These are phyloP conservation scores for Phytopythium montanum DNA, from an alignment of 352 stramenopile genomes.

Conservation along the genomic window DNA sequence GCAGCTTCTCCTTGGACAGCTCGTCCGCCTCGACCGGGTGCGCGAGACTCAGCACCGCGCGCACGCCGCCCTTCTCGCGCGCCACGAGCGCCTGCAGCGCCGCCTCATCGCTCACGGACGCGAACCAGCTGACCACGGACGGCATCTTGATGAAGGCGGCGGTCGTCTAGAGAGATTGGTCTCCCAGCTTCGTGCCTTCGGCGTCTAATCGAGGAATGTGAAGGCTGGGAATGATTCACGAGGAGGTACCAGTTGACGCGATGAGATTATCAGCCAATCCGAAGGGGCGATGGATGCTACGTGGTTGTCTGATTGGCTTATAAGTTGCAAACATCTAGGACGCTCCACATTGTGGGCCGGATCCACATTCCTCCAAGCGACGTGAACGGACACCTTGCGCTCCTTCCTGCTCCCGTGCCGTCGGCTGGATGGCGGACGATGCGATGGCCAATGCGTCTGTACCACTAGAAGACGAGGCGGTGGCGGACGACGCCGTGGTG, in stretches of 20 bases:
- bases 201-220: not conserved
- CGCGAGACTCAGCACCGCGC: slow-evolving; percentile 15
- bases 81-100: slow-evolving; percentile 4
- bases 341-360: not conserved
- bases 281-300: not conserved
- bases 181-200: not conserved
- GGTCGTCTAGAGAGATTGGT: no score
- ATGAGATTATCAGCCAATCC: not conserved
- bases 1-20: slow-evolving; percentile 33
- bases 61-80: not conserved
- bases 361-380: not conserved
- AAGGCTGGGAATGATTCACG: not conserved
- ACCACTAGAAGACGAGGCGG: not conserved
- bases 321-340: not conserved
- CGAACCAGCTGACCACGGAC: slow-evolving; percentile 4
- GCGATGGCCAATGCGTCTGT: not conserved
- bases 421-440: not conserved
- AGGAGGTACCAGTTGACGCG: not conserved
- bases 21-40: slow-evolving; percentile 21
- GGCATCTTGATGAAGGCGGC: not conserved
- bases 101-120: slow-evolving; percentile 4
- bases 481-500: not conserved
- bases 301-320: not conserved
- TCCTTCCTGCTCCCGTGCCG: not conserved
- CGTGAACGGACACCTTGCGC: slow-evolving; percentile 1